Evolutionary conservation across 352 stramenopile genomes (phyloP), one percentile per base, ranked within the genome.

Genomic region (Pythium coloratum): DNA sequence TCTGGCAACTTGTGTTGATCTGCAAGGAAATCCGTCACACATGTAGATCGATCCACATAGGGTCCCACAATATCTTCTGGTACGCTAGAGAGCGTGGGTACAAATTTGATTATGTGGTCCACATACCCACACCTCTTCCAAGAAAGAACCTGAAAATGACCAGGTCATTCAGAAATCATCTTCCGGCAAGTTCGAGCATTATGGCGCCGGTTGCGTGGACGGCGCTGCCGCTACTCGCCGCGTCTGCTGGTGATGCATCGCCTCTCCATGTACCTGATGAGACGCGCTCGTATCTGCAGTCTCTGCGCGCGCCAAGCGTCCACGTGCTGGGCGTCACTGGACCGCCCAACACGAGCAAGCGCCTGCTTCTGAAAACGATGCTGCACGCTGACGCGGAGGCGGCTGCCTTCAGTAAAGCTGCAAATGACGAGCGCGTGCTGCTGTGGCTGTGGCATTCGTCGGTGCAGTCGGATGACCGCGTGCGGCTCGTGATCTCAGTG

Each of bases 281-380:
- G 4, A 70, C 76, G 32, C 64, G 67, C 49, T 44, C 59, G 20
- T 70, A 69, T 55, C 66, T 86, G 3, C 55, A 69, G 55, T 62
- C 57, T 24, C 32, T 62, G 42, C 16, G 7, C 0, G 64, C 64
- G 6, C 54, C 59, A 16, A 61, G 66, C 7, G 34, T 89, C 3
- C 73, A 76, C 32, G 71, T 88, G 32, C 40, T 90, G 26, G 80
- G 82, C 18, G 26, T 87, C 34, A 82, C 75, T 8, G 78, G 81
- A 9, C 71, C 75, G 8, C 64, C 59, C 62, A 64, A 59, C 56
- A 77, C 76, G 13, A 72, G 72, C 62, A 86, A 86, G 51, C 69
- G 69, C 1, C 62, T 90, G 62, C 69, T 90, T 16, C 76, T 90
- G 16, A 47, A 69, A 20, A 82, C 79, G 44, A 33, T 89, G 36